phyloP scores from a whole-genome alignment of 192 early-diverging fungal genomes.

The Podila epicladia region DNA sequence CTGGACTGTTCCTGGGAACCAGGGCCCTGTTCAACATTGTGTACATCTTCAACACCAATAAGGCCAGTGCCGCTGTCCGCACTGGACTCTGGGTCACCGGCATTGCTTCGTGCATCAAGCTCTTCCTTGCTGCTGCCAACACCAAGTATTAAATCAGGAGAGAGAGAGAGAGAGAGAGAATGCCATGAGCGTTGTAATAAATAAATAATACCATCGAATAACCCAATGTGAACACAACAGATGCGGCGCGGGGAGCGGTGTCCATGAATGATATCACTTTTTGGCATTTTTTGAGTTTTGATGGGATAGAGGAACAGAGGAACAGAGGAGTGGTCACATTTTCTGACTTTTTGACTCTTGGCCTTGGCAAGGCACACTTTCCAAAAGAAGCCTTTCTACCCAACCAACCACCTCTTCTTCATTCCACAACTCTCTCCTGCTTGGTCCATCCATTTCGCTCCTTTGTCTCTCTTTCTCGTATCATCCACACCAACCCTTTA shows the following conservation, averaged over 20 bases:
- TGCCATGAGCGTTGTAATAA: too few species aligned
- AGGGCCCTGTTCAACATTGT: constrained; percentile 25
- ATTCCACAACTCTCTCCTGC: background rate
- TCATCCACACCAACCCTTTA: background rate
- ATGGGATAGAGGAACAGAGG: too few species aligned
- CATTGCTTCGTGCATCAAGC: constrained; percentile 31
- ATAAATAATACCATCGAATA: background rate
- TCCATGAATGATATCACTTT: background rate
- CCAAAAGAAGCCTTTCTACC: too few species aligned
- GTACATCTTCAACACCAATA: constrained; percentile 42
- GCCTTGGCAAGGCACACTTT: background rate
- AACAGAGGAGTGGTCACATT: too few species aligned
- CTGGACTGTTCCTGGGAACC: constrained; percentile 23
- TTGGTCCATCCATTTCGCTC: background rate
- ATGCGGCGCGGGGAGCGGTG: background rate
- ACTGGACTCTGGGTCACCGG: constrained; percentile 32
- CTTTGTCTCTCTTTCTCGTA: background rate
- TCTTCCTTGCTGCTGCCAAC: constrained; percentile 43
- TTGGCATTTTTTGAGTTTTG: background rate
- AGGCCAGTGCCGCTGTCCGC: constrained; percentile 14
- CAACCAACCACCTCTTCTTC: background rate
- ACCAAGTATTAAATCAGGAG: constrained; percentile 24
- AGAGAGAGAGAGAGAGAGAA: too few species aligned
- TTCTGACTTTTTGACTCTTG: background rate
- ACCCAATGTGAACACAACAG: background rate